Evolutionary conservation across 2,329 filamentous ascomycete genomes (phyloP), one percentile per base, ranked within the genome.

Genomic region (Nemania sp.): DNA sequence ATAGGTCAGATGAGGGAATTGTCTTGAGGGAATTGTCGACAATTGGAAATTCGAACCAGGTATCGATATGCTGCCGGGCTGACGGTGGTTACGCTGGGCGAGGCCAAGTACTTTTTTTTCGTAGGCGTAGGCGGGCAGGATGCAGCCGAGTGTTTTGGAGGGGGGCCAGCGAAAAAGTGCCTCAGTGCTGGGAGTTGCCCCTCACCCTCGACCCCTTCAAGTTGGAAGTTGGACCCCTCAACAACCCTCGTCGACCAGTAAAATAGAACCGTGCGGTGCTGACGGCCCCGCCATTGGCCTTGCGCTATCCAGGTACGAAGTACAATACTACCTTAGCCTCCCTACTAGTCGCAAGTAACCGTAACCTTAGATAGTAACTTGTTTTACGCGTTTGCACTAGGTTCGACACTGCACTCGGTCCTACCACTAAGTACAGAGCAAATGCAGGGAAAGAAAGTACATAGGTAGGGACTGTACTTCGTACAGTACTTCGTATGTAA

Each of bases 1-100:
- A n/a, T n/a, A n/a, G n/a, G n/a, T n/a, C n/a, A n/a, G n/a, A n/a
- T n/a, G n/a, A n/a, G n/a, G n/a, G n/a, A n/a, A n/a, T n/a, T n/a
- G n/a, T n/a, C n/a, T n/a, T 57, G 55, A 54, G 55, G 55, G 55
- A 58, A 58, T 58, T 55, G 26, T 58, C 52, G 47, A 47, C 36
- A 22, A 39, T 26, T 28, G 26, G 28, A 42, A 26, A 7, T 49
- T 54, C n/a, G n/a, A n/a, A n/a, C 50, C 40, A 43, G 19, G 45
- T 44, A 44, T 43, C 43, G 24, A 34, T 9, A 31, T 22, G 22
- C n/a, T 44, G 20, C 23, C 31, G 31, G 39, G 46, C 37, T 31
- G 42, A 47, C 51, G 37, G 51, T 52, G 7, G 46, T 51, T n/a
- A 22, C 43, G 48, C 43, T 43, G 36, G 23, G 45, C 33, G 12